phyloP scores from a whole-genome alignment of 495 filamentous ascomycete genomes.

The Halenospora varia region DNA sequence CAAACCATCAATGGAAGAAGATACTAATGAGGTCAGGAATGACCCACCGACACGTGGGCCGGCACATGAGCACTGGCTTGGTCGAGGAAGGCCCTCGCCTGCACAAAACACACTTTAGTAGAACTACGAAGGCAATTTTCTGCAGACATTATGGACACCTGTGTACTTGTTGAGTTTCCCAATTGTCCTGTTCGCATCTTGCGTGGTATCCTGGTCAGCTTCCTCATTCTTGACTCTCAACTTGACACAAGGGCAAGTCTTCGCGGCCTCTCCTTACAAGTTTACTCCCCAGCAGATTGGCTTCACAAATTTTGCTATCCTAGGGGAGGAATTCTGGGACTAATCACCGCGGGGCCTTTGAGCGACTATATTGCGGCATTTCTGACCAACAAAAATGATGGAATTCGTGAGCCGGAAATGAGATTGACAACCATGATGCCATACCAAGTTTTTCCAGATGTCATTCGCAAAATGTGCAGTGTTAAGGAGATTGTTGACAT shows the following conservation, averaged over 20 bases:
- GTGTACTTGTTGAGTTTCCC: slow-evolving; percentile 59
- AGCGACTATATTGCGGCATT: slow-evolving; percentile 47
- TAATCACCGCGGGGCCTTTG: slow-evolving; percentile 44
- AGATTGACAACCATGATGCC: slow-evolving; percentile 34
- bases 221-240: slow-evolving; percentile 57
- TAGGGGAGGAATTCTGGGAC: slow-evolving; percentile 43
- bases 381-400: slow-evolving; percentile 46
- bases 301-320: slow-evolving; percentile 43
- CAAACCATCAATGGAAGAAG: background rate
- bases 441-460: too few relatives aligned
- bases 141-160: slow-evolving; percentile 41
- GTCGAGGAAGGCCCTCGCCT: slow-evolving; percentile 50
- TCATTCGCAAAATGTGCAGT: too few relatives aligned
- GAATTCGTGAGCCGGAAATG: slow-evolving; percentile 54
- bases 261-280: slow-evolving; percentile 58
- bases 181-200: slow-evolving; percentile 59
- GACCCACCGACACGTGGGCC: slow-evolving; percentile 13
- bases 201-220: slow-evolving; percentile 60
- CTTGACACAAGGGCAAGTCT: slow-evolving; percentile 57
- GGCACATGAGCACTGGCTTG: slow-evolving; percentile 36
- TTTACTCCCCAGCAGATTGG: slow-evolving; percentile 38
- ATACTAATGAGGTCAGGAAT: background rate
- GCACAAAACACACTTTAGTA: slow-evolving; percentile 48
- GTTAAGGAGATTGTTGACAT: too few relatives aligned
- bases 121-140: slow-evolving; percentile 32